phyloP scores from a whole-genome alignment of 345 rosid genomes.

The Geranium rotundifolium region DNA sequence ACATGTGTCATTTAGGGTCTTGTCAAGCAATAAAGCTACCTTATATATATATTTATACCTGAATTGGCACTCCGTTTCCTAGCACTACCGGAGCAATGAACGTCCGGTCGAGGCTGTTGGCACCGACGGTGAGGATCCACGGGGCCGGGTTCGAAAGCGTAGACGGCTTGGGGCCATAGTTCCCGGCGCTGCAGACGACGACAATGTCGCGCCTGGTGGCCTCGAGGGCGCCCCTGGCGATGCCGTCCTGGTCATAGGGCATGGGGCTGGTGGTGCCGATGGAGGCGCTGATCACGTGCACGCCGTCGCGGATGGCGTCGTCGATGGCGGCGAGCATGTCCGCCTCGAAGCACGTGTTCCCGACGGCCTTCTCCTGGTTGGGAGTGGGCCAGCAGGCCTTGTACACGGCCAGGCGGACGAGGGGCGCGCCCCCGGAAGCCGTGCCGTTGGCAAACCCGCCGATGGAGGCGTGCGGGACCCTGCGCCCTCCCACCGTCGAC shows the following conservation, averaged over 20 bases:
- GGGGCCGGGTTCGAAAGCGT: conserved; percentile 60
- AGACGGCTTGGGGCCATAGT: conserved; percentile 50
- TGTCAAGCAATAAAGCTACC: no score
- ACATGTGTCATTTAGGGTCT: no score
- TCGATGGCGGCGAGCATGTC: conserved; percentile 84
- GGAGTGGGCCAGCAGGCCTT: conserved; percentile 84
- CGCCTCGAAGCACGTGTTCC: conserved; percentile 42
- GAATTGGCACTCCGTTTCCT: conserved; percentile 47
- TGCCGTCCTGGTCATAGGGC: conserved; percentile 25
- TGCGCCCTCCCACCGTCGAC: conserved; percentile 51
- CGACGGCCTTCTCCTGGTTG: conserved; percentile 18
- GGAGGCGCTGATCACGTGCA: conserved; percentile 62
- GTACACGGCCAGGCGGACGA: conserved; percentile 65
- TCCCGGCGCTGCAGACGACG: conserved; percentile 60
- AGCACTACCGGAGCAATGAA: conserved; percentile 36
- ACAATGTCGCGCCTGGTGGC: conserved; percentile 52
- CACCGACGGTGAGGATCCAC: conserved; percentile 75
- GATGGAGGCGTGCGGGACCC: conserved; percentile 32
- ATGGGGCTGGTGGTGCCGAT: conserved; percentile 20
- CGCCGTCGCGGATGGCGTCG: conserved; percentile 72
- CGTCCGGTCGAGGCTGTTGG: conserved; percentile 63
- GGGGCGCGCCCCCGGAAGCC: conserved; percentile 67
- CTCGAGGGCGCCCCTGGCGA: conserved; percentile 58
- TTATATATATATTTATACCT: conserved; percentile 25
- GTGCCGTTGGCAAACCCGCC: conserved; percentile 69